These are phyloP conservation scores for Populus hybrid DNA, from an alignment of 441 rosid genomes.

Conservation along the genomic window DNA sequence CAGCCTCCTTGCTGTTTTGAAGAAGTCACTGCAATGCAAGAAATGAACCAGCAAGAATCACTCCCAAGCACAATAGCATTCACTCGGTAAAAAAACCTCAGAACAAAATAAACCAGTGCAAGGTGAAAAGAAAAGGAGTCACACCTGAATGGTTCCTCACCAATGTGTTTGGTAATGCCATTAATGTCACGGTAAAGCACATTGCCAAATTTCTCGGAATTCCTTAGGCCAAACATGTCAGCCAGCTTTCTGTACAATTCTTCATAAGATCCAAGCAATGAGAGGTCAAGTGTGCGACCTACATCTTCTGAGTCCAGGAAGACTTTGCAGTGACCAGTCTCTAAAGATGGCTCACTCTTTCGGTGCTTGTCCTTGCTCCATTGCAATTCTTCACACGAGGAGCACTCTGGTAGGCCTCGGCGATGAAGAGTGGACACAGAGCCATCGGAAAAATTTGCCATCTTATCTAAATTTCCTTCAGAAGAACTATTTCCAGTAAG, in stretches of 20 bases:
- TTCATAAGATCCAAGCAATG: constrained; percentile 47
- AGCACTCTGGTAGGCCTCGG: constrained; percentile 26
- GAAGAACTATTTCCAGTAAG: constrained; percentile 42
- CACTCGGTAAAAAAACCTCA: no score
- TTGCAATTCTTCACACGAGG: constrained; percentile 28
- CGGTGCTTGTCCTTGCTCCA: constrained; percentile 30
- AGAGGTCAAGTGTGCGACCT: constrained; percentile 56
- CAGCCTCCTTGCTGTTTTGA: constrained; percentile 49
- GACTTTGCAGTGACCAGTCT: constrained; percentile 55
- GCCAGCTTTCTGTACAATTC: constrained; percentile 49
- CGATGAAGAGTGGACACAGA: constrained; percentile 52
- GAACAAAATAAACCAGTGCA: neutral
- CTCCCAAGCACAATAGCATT: neutral
- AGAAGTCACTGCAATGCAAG: constrained; percentile 57
- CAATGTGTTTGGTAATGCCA: constrained; percentile 49
- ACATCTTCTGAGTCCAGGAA: constrained; percentile 63
- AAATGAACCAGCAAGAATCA: constrained; percentile 15
- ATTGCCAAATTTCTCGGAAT: constrained; percentile 33
- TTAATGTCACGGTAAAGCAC: constrained; percentile 42
- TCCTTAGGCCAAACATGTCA: constrained; percentile 47
- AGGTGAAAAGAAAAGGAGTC: neutral
- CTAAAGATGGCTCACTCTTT: constrained; percentile 33
- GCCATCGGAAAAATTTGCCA: constrained; percentile 45
- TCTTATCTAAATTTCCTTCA: constrained; percentile 39
- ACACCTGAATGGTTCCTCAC: constrained; percentile 58